Base-by-base conservation (phyloP, 495 filamentous ascomycete genomes). In the Trichoderma asperelloides region DNA sequence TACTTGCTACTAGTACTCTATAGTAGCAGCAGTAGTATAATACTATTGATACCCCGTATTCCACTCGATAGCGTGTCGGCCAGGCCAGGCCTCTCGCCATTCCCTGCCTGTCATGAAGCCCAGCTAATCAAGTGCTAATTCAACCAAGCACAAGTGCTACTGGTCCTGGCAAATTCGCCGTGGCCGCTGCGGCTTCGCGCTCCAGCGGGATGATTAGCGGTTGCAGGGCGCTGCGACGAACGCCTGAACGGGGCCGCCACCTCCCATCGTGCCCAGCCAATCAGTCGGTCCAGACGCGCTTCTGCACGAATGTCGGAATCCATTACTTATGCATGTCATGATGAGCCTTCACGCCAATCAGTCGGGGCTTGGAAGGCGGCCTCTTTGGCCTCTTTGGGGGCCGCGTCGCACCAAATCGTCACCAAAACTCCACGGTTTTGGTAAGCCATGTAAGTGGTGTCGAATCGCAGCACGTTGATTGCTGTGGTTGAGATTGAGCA, bases 281-380 rank as follows among this genome's bases (percentile, higher is more conserved):
- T 76, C 74, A 74, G 66, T n/a, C 64, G 62, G 67, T 71, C 43
- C 66, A 69, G 67, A 76, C 74, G 73, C 74, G 74, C 68, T 74
- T 62, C 70, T 72, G 70, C 74, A 76, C 74, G 74, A 73, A 71
- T 73, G 64, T 68, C 65, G 65, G 65, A 72, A 73, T 73, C 72
- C 73, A 73, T 76, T 71, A 69, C 70, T 69, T 67, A 73, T 74
- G 74, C 73, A 73, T 76, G 71, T 74, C 72, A 70, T 73, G 72
- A 51, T 68, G 63, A 27, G 21, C 60, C 67, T 68, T 66, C 67
- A 70, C 68, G 69, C 68, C 66, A 57, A 68, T 71, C 68, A 71
- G 71, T 67, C 39, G 47, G 66, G 66, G 57, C 60, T 64, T 68
- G 55, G 23, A 27, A 51, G 65, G 67, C 65, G 68, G 28, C 60